Conservation (phyloP, 176 grass and related monocot species). For the sorghum (Sorghum bicolor) region Sorghum_bicolor_NCBIv3 NC_012875.2:47971501-47972000, state of each 20-base stretch:
- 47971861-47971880: background rate
- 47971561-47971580: constrained; percentile 22
- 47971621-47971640: background rate
- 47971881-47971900: background rate
- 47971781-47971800: background rate
- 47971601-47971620: constrained; percentile 30
- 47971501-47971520: background rate
- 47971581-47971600: constrained; percentile 37
- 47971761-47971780: constrained; percentile 24
- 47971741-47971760: constrained; percentile 30
- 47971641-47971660: constrained; percentile 29
- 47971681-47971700: constrained; percentile 25
- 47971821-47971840: constrained; percentile 2
- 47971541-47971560: background rate
- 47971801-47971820: constrained; percentile 11
- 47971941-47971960: no score
- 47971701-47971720: constrained; percentile 16
- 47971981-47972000: no score
- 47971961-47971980: no score
- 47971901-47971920: no score
- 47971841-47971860: constrained; percentile 8
- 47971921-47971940: no score
- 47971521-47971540: background rate
- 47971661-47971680: constrained; percentile 21
- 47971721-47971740: constrained; percentile 15